Evolutionary conservation across 805 yeast genomes (phyloP).

Genomic region (Sugiyamaella mastotermitis): DNA sequence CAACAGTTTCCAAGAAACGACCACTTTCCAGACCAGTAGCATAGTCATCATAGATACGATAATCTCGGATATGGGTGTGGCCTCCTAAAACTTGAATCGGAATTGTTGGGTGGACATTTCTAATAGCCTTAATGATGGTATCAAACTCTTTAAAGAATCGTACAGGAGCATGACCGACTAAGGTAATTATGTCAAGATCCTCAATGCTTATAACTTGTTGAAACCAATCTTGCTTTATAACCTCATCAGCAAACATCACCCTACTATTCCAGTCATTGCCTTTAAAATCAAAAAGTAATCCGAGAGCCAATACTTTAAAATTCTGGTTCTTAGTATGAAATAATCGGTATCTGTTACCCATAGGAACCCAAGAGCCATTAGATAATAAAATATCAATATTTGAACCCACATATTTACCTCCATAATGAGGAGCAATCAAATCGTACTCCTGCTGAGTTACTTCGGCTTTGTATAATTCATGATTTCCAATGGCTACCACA

Average conservation of each 20-base stretch:
- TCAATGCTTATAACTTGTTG: constrained; percentile 33
- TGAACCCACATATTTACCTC: constrained; percentile 54
- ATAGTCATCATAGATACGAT: constrained; percentile 54
- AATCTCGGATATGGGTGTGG: constrained; percentile 89
- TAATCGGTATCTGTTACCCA: constrained; percentile 62
- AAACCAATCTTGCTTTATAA: constrained; percentile 63
- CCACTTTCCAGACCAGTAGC: constrained; percentile 89
- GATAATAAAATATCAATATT: constrained; percentile 31
- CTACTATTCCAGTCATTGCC: constrained; percentile 52
- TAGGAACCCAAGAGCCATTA: constrained; percentile 44
- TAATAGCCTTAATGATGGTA: constrained; percentile 42
- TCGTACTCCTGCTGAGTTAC: constrained; percentile 63
- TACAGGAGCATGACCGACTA: constrained; percentile 79
- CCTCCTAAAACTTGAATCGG: constrained; percentile 89
- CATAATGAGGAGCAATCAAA: constrained; percentile 46
- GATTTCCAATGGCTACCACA: constrained; percentile 81
- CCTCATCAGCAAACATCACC: constrained; percentile 56
- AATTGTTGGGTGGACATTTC: constrained; percentile 53
- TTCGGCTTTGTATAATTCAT: constrained; percentile 70
- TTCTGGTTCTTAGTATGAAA: constrained; percentile 55
- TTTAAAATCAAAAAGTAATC: constrained; percentile 73
- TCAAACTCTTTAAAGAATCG: constrained; percentile 51
- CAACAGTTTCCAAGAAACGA: constrained; percentile 88
- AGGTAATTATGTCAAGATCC: constrained; percentile 58
- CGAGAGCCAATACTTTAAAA: constrained; percentile 56